These are phyloP conservation scores for Botrytis squamosa DNA, from an alignment of 2,329 filamentous ascomycete species.

Conservation along the genomic window DNA sequence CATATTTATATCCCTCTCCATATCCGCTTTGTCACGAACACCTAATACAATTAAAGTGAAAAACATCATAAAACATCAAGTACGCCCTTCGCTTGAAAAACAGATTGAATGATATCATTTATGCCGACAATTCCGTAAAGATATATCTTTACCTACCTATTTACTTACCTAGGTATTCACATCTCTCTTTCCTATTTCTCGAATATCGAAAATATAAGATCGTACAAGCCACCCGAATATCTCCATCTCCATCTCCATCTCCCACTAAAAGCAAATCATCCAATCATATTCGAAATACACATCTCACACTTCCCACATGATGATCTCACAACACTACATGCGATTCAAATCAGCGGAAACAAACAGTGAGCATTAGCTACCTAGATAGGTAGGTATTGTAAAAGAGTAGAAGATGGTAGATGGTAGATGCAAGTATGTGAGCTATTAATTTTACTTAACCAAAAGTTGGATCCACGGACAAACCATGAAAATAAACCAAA, in stretches of 20 bases:
- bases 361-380: not conserved
- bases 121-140: not conserved
- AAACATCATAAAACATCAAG: not conserved
- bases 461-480: not conserved
- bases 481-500: not conserved
- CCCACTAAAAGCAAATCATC: not conserved
- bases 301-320: not conserved
- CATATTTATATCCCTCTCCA: not conserved
- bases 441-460: not conserved
- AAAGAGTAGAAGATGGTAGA: no score
- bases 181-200: not conserved
- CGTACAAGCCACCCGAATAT: not conserved
- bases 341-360: not conserved
- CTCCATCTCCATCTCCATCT: not conserved
- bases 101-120: not conserved
- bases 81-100: not conserved
- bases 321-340: not conserved
- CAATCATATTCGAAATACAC: not conserved
- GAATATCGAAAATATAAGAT: not conserved
- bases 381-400: no score
- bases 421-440: no score
- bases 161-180: not conserved
- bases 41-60: not conserved
- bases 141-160: not conserved
- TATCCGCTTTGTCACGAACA: not conserved